These are phyloP conservation scores for Triangularia verruculosa DNA, from an alignment of 2,329 filamentous ascomycete genomes.

Conservation along the genomic window DNA sequence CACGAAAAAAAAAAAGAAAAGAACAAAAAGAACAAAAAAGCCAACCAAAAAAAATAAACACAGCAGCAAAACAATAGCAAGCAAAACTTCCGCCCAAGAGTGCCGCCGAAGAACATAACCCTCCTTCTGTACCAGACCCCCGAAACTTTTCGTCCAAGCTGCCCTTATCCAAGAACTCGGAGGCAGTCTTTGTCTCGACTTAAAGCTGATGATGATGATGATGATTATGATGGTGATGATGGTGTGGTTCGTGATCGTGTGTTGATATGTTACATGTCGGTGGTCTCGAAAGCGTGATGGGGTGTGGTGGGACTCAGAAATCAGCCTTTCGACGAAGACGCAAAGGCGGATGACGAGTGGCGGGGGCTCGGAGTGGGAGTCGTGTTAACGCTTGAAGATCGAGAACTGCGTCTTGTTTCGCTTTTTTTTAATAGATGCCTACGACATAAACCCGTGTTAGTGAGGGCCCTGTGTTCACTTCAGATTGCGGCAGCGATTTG, in stretches of 20 bases:
- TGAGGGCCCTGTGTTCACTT: slow-evolving; percentile 6
- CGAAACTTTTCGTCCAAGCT: no score
- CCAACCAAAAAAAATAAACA: neutral
- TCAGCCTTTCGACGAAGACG: neutral
- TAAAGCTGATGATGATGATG: neutral
- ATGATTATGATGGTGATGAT: neutral
- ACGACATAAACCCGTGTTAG: slow-evolving; percentile 10
- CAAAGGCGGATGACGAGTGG: neutral
- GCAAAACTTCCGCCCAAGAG: neutral
- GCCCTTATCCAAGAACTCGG: neutral
- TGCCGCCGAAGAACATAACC: neutral
- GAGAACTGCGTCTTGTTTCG: neutral
- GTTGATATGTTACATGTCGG: no score
- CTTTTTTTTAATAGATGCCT: slow-evolving; percentile 10
- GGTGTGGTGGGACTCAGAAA: neutral
- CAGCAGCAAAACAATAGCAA: neutral
- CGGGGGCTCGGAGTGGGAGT: neutral
- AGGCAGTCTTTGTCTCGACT: neutral
- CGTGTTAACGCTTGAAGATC: neutral
- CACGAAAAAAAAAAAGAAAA: neutral
- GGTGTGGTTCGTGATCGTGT: neutral
- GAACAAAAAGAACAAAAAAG: no score
- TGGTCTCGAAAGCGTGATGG: no score
- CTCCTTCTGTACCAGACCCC: neutral
- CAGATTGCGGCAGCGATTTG: slow-evolving; percentile 29